Base-by-base conservation (phyloP, 2,329 filamentous ascomycete species). In the Talaromyces sp. region DNA sequence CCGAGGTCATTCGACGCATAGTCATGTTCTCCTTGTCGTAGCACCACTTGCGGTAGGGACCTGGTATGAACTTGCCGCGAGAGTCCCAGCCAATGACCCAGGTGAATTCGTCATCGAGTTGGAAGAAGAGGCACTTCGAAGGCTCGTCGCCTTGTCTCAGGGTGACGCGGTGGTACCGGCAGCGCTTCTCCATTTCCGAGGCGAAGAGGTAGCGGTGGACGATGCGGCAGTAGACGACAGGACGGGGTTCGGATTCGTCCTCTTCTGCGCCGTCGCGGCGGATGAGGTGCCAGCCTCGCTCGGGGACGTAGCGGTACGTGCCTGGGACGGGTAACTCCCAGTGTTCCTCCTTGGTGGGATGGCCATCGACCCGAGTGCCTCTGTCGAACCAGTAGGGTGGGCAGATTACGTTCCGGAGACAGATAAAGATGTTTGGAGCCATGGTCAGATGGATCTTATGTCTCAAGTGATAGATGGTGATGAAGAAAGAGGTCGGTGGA, bases 51-150 rank as follows among this genome's bases (percentile, higher is more conserved):
- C 79, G 77, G 67, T 82, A 82, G 3, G 80, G 80, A 1, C 80
- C 80, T 3, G 79, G 79, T 48, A 82, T 78, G 69, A 83, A 83
- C n/a, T 72, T 75, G 60, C 79, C 80, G 44, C 80, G 70, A 23
- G 75, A 72, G 66, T 82, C 80, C 80, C 80, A 82, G 65, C 78
- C 80, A 42, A 79, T 75, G 40, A 83, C 80, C 80, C 80, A 83
- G 60, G 78, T 75, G 52, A 77, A 68, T 39, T 77, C 79, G 56
- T 82, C 78, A 62, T 83, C 81, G 31, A 83, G 76, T 12, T 73
- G 76, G 71, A 83, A 82, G 71, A 82, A 83, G 62, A 78, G 72
- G 18, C 77, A 75, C 65, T 73, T 69, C 58, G 77, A 71, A 9
- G 72, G 70, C 61, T 74, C 75, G 59, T 74, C 75, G 42, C 75